Percentiles rank a stretch among this genome's conserved stretches.
Conservation (phyloP, 495 filamentous ascomycete species). For the Neurospora terricola region DNA sequence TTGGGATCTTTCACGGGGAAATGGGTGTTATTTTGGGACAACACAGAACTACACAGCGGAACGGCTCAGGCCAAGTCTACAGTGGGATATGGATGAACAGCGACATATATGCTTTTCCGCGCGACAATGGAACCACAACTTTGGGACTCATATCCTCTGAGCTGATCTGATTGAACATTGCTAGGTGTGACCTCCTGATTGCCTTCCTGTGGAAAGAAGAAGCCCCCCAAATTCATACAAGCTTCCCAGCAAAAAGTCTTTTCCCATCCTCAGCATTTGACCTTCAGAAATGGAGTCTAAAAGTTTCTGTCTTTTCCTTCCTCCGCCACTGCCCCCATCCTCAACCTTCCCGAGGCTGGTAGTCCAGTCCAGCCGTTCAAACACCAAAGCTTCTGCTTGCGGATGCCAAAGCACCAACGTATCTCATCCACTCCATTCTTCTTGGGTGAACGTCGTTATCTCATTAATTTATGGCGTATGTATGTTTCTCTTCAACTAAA, state of each 20-base stretch:
- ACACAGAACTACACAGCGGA: not conserved
- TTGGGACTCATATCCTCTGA: not conserved
- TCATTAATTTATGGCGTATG: not conserved
- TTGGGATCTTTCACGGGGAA: not conserved
- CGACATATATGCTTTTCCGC: not conserved
- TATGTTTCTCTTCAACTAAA: not conserved
- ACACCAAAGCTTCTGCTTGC: not conserved
- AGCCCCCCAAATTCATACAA: not conserved
- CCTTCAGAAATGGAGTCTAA: not conserved
- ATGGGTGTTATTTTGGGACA: not conserved
- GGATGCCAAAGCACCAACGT: not conserved
- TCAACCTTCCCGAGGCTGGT: not conserved
- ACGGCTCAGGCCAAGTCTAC: not conserved
- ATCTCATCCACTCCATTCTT: not conserved
- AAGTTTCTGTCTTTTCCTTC: not conserved
- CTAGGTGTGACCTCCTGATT: not conserved
- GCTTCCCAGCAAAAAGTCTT: not conserved
- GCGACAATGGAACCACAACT: not conserved
- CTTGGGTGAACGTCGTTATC: not conserved
- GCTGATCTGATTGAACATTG: not conserved
- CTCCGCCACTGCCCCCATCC: not conserved
- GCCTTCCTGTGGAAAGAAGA: not conserved
- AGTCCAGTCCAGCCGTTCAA: not conserved
- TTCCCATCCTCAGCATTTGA: not conserved
- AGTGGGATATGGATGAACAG: not conserved